Evolutionary conservation across 495 filamentous ascomycete genomes (phyloP), one percentile per base, ranked within the genome.

Genomic region (Chaetomidium leptoderma): DNA sequence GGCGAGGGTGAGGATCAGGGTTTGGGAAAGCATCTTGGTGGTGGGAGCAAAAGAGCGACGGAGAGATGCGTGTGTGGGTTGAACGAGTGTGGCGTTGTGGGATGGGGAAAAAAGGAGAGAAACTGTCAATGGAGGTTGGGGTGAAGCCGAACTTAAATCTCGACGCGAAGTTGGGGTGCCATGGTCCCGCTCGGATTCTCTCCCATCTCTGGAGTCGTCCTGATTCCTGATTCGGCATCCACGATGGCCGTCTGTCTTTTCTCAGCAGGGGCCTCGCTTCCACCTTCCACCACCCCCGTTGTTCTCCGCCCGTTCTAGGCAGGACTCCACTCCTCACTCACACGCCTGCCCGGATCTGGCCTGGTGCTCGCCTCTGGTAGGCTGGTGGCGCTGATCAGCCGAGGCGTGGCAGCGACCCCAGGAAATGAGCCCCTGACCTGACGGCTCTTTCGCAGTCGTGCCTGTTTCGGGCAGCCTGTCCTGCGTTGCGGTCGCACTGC

Each of bases 21-120:
- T 37, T 13, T 47, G 56, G 57, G 60, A 29, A 43, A 35, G 50
- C 63, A 66, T 66, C 1, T 42, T 63, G 59, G 29, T 7, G 9
- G 16, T 51, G 23, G 8, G 42, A 27, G 27, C 9, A 16, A 17
- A n/a, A n/a, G n/a, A n/a, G n/a, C n/a, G n/a, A n/a, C n/a, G n/a
- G n/a, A n/a, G n/a, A n/a, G n/a, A n/a, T n/a, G n/a, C n/a, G n/a
- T n/a, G n/a, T n/a, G n/a, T n/a, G n/a, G 9, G 37, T 5, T 2
- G 35, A n/a, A 6, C 0, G 8, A 13, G 14, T 33, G 8, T 21
- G n/a, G 26, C 0, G 19, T 19, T n/a, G n/a, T n/a, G n/a, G 42
- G 30, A 7, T 16, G 40, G 16, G 2, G 21, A 27, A 40, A 16
- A 2, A 6, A n/a, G 26, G 13, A 16, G 32, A 13, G 7, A 3